Conservation (phyloP, 1,139 yeast species). For the Sugiyamaella grinbergsii region DNA sequence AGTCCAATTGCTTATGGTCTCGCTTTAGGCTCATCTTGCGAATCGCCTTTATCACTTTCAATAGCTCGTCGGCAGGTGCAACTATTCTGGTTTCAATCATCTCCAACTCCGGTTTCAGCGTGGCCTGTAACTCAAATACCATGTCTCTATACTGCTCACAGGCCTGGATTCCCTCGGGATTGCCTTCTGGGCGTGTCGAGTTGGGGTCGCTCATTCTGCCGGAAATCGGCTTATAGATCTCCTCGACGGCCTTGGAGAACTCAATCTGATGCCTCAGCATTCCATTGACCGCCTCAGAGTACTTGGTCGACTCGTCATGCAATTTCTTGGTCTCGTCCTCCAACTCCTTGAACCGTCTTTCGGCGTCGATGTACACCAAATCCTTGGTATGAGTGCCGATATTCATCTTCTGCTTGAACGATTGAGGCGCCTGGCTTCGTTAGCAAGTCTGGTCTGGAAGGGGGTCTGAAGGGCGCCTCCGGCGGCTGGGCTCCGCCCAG, state of each 20-base stretch:
- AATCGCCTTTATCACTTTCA: slow-evolving; percentile 76
- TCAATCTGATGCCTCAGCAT: slow-evolving; percentile 93
- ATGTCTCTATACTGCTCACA: slow-evolving; percentile 88
- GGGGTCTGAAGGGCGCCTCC: too few relatives aligned
- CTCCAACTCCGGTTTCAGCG: slow-evolving; percentile 89
- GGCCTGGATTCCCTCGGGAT: slow-evolving; percentile 94
- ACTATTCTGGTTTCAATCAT: slow-evolving; percentile 88
- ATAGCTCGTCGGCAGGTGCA: slow-evolving; percentile 87
- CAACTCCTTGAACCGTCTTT: slow-evolving; percentile 88
- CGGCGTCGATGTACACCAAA: slow-evolving; percentile 91
- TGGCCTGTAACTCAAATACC: slow-evolving; percentile 80
- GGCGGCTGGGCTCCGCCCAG: slow-evolving; percentile 9
- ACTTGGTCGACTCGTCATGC: slow-evolving; percentile 86
- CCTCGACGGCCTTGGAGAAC: slow-evolving; percentile 91
- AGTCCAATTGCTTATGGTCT: slow-evolving; percentile 91
- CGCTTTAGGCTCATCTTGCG: slow-evolving; percentile 94
- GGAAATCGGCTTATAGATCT: slow-evolving; percentile 91
- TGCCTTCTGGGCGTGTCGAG: slow-evolving; percentile 82
- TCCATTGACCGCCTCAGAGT: slow-evolving; percentile 87
- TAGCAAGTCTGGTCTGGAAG: not conserved
- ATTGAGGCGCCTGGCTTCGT: slow-evolving; percentile 52
- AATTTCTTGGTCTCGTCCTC: slow-evolving; percentile 87
- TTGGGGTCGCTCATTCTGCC: slow-evolving; percentile 91
- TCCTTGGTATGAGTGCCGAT: slow-evolving; percentile 78
- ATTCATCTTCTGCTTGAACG: slow-evolving; percentile 45